Conservation (phyloP, 176 grass and related monocot genomes). For the Thalia dealbata region DNA sequence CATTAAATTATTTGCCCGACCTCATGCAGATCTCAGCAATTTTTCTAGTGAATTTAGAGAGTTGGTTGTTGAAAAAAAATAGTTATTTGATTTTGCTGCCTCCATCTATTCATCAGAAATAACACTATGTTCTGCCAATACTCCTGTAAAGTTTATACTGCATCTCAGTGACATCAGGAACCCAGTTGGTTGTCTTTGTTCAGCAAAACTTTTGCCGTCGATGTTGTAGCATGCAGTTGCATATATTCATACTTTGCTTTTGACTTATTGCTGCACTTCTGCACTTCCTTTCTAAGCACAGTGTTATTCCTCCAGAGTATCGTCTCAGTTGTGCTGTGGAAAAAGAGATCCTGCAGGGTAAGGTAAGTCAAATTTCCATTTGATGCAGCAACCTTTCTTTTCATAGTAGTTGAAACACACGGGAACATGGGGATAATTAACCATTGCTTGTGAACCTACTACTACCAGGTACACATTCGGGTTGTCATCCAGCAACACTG, state of each 20-base stretch:
- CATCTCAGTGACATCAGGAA: no score
- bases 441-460: not conserved
- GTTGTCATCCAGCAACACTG: not conserved
- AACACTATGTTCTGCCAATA: no score
- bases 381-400: not conserved
- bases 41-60: no score
- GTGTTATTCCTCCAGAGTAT: not conserved
- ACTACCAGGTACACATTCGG: not conserved
- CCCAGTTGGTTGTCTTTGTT: no score
- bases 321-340: constrained; percentile 1
- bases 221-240: not conserved
- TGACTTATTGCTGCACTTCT: not conserved
- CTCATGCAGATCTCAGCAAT: no score
- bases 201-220: no score
- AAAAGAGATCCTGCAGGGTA: not conserved
- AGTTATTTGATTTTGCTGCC: no score
- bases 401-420: not conserved
- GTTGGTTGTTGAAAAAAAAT: no score
- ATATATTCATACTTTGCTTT: not conserved
- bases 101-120: no score
- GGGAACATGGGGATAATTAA: not conserved
- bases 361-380: not conserved
- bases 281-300: not conserved
- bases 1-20: no score
- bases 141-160: no score